These are phyloP conservation scores for Eimeria maxima DNA, from an alignment of 169 alveolate genomes.

Conservation along the genomic window DNA sequence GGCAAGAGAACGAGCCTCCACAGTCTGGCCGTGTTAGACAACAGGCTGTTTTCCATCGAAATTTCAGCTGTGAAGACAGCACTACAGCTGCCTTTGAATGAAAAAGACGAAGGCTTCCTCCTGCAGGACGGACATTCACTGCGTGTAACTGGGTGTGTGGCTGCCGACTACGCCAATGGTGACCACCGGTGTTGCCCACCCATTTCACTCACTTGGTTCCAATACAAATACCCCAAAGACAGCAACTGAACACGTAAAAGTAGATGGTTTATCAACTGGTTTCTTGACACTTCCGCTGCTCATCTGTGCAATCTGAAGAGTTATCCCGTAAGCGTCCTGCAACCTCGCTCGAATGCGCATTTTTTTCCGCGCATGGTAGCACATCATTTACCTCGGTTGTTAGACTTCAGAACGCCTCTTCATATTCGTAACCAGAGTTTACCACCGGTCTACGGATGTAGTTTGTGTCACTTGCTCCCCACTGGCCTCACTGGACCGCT, in stretches of 20 bases:
- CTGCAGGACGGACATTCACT: background rate
- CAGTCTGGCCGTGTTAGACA: background rate
- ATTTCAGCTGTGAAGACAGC: background rate
- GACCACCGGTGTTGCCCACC: slow-evolving; percentile 37
- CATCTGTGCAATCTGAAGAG: background rate
- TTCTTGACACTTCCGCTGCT: background rate
- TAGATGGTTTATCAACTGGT: background rate
- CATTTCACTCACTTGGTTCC: background rate
- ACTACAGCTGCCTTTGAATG: background rate
- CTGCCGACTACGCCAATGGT: slow-evolving; percentile 8
- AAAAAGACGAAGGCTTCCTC: background rate
- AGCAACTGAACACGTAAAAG: background rate
- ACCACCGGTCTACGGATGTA: background rate
- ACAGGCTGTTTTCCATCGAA: background rate
- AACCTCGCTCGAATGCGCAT: background rate
- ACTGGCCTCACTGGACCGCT: too few relatives aligned
- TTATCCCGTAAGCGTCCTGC: background rate
- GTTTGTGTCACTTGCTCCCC: background rate
- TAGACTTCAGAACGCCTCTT: background rate
- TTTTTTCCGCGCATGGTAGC: background rate
- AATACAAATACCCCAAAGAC: background rate
- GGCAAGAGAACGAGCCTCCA: background rate
- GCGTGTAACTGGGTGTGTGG: background rate
- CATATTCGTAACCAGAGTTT: background rate
- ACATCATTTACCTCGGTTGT: background rate